phyloP scores from a whole-genome alignment of 768 basidiomycete species.

The Macrocybe gigantea region DNA sequence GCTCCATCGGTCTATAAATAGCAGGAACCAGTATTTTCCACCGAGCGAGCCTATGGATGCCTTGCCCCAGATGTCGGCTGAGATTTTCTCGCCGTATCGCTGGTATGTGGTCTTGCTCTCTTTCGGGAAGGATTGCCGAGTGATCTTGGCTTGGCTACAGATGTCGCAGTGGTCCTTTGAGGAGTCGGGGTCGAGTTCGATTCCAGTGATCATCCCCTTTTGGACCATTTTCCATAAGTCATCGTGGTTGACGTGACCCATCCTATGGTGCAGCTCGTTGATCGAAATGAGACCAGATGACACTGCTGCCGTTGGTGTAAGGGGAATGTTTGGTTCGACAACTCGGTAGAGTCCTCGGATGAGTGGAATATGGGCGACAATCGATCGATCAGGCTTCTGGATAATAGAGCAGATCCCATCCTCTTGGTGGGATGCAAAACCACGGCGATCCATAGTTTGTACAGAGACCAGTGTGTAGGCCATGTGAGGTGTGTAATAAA shows the following conservation, averaged over 20 bases:
- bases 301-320: no score
- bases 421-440: slow-evolving; percentile 20
- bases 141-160: slow-evolving; percentile 36
- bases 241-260: slow-evolving; percentile 25
- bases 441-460: slow-evolving; percentile 26
- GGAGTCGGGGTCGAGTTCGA: slow-evolving; percentile 13
- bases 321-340: no score
- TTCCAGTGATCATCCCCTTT: slow-evolving; percentile 23
- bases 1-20: slow-evolving; percentile 29
- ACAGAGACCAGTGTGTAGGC: slow-evolving; percentile 31
- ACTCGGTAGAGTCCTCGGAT: no score
- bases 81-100: slow-evolving; percentile 23
- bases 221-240: slow-evolving; percentile 15
- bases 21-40: slow-evolving; percentile 25
- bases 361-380: no score
- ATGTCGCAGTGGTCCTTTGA: slow-evolving; percentile 28
- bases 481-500: slow-evolving; percentile 31
- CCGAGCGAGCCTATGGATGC: slow-evolving; percentile 19
- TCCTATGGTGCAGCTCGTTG: slow-evolving; percentile 21
- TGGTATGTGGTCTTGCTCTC: slow-evolving; percentile 18
- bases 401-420: slow-evolving; percentile 21
- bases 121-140: slow-evolving; percentile 23
- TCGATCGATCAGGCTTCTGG: no score
- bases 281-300: slow-evolving; percentile 9
- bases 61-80: slow-evolving; percentile 34